Evolutionary conservation across 768 basidiomycete species (phyloP).

Genomic region (Suillus cothurnatus): DNA sequence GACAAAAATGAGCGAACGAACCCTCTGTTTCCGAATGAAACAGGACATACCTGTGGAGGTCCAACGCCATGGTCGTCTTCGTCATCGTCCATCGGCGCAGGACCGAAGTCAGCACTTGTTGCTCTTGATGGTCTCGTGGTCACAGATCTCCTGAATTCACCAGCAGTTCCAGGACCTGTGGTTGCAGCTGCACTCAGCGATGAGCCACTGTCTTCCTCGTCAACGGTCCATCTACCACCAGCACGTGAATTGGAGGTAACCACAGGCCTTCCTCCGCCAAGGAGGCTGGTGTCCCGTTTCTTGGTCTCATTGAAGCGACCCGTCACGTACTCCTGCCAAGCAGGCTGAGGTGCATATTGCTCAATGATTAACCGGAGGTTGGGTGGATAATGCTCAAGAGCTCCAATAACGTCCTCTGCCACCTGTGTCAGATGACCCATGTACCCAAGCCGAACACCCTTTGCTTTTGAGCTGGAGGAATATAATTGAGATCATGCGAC

Average conservation of each 20-base stretch:
- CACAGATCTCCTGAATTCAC: conserved; percentile 60
- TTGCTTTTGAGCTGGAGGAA: conserved; percentile 59
- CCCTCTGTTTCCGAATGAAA: conserved; percentile 9
- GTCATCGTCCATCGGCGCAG: conserved; percentile 50
- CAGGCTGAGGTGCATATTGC: conserved; percentile 68
- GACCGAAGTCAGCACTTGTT: conserved; percentile 68
- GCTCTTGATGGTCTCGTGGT: conserved; percentile 46
- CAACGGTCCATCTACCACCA: conserved; percentile 64
- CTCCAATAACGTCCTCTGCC: conserved; percentile 90
- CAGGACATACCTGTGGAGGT: conserved; percentile 44
- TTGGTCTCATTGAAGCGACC: conserved; percentile 88
- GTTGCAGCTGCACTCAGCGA: conserved; percentile 11
- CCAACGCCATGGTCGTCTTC: conserved; percentile 43
- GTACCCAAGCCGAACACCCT: conserved; percentile 83
- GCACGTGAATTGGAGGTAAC: conserved; percentile 38
- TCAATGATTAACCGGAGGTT: conserved; percentile 70
- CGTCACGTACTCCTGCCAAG: conserved; percentile 90
- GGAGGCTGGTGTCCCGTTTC: conserved; percentile 70
- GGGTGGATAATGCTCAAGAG: conserved; percentile 84
- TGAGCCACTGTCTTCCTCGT: conserved; percentile 54
- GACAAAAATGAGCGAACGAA: conserved; percentile 2
- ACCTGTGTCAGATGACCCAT: conserved; percentile 98
- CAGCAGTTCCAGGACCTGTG: conserved; percentile 26
- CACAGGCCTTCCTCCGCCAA: conserved; percentile 86
- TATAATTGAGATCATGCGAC: conserved; percentile 13